These are phyloP conservation scores for Stereum hirsutum DNA, from an alignment of 1,284 basidiomycete genomes.

Conservation along the genomic window DNA sequence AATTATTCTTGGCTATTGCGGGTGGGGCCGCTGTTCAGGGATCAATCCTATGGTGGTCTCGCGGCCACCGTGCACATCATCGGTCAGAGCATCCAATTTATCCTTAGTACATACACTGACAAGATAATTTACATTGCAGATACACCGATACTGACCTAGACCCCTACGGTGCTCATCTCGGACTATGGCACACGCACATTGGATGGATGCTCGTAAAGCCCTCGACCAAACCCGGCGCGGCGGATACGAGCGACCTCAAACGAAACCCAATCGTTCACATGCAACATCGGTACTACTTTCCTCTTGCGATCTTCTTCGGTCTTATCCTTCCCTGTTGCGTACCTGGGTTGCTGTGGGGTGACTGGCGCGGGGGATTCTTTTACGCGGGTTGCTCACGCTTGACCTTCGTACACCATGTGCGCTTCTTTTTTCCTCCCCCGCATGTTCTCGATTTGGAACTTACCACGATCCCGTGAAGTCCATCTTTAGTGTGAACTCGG, in stretches of 20 bases:
- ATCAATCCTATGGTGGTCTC: conserved; percentile 86
- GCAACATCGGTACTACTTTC: conserved; percentile 67
- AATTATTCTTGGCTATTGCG: conserved; percentile 62
- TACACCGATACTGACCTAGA: conserved; percentile 84
- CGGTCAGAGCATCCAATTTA: conserved; percentile 24
- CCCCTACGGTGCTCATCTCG: conserved; percentile 77
- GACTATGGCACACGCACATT: conserved; percentile 72
- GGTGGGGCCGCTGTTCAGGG: conserved; percentile 83
- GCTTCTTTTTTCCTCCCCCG: conserved; percentile 19
- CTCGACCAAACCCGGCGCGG: conserved; percentile 60
- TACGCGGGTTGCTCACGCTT: conserved; percentile 66
- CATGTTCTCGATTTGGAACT: neutral
- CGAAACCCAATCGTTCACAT: conserved; percentile 66
- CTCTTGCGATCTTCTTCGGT: conserved; percentile 38
- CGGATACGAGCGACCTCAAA: conserved; percentile 68
- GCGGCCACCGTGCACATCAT: conserved; percentile 81
- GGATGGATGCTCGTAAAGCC: conserved; percentile 86
- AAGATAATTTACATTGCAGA: conserved; percentile 1
- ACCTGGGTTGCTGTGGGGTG: conserved; percentile 68
- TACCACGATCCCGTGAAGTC: conserved; percentile 39
- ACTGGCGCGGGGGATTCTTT: conserved; percentile 76
- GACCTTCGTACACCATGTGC: conserved; percentile 69
- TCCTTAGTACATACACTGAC: neutral
- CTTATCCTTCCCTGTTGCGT: conserved; percentile 63
- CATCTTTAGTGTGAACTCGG: conserved; percentile 87